A percentile compares a stretch with the other conserved stretches of the same genome.
These are phyloP conservation scores for Astrothelium subdiscretum DNA, from an alignment of 495 filamentous ascomycete species.

Conservation along the genomic window DNA sequence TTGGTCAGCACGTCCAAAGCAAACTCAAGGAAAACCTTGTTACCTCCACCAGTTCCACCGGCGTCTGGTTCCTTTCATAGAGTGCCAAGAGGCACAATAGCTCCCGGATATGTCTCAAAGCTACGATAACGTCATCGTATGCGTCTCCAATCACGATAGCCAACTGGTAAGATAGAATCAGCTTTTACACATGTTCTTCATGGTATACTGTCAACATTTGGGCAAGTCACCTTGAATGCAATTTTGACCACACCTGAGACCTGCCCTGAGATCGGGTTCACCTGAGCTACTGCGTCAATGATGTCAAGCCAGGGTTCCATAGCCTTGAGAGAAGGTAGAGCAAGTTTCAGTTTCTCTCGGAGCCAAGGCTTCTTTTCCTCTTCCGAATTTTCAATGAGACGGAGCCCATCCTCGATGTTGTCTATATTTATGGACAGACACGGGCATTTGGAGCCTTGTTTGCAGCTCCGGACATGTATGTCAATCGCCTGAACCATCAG, in stretches of 20 bases:
- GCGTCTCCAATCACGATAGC: not conserved
- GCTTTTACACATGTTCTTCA: no score
- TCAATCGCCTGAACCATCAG: no score
- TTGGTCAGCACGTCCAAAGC: no score
- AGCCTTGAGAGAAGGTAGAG: not conserved
- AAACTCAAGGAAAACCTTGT: no score
- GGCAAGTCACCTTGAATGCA: not conserved
- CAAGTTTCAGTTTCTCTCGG: not conserved
- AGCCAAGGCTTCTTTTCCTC: no score
- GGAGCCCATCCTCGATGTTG: no score
- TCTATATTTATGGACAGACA: no score
- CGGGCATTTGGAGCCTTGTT: no score
- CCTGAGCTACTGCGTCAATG: not conserved
- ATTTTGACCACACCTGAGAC: not conserved
- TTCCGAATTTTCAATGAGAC: no score
- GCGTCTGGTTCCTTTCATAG: not conserved
- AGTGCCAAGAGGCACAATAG: not conserved
- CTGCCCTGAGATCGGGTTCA: not conserved
- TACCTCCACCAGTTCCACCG: not conserved
- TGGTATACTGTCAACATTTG: no score
- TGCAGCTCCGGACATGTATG: no score
- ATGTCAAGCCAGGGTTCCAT: not conserved
- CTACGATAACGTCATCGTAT: not conserved
- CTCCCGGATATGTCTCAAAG: not conserved
- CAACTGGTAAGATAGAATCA: not conserved